Percentiles rank a stretch among this genome's conserved stretches.
Conservation (phyloP, 768 basidiomycete species). For the Lyophyllum shimeji region DNA sequence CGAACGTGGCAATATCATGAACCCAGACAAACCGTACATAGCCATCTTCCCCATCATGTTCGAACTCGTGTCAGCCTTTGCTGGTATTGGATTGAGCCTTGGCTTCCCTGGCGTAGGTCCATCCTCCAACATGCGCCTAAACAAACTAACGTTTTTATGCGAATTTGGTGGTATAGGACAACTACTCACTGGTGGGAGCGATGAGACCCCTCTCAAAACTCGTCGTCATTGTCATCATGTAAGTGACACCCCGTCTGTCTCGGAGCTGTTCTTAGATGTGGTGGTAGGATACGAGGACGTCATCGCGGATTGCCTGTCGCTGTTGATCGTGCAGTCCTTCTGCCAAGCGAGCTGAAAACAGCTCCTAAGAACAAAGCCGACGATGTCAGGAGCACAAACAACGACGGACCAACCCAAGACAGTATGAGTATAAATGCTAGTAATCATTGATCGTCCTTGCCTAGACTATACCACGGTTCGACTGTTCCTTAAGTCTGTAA, state of each 20-base stretch:
- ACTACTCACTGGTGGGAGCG: conserved; percentile 63
- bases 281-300: conserved; percentile 58
- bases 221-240: conserved; percentile 73
- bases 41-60: conserved; percentile 57
- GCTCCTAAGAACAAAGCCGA: background rate
- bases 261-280: background rate
- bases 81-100: conserved; percentile 67
- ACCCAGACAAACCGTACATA: conserved; percentile 62
- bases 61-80: conserved; percentile 68
- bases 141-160: background rate
- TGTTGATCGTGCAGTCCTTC: conserved; percentile 55
- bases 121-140: background rate
- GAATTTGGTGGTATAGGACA: conserved; percentile 33
- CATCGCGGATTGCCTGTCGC: conserved; percentile 72
- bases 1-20: conserved; percentile 57
- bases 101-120: conserved; percentile 49
- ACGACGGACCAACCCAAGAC: background rate
- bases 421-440: background rate
- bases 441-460: background rate
- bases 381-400: background rate
- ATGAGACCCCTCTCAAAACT: conserved; percentile 69
- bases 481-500: no score
- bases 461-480: background rate
- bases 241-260: conserved; percentile 5
- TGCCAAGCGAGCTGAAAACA: conserved; percentile 32